Evolutionary conservation across 2,329 filamentous ascomycete species (phyloP).

Genomic region (Lasiodiplodia theobromae): DNA sequence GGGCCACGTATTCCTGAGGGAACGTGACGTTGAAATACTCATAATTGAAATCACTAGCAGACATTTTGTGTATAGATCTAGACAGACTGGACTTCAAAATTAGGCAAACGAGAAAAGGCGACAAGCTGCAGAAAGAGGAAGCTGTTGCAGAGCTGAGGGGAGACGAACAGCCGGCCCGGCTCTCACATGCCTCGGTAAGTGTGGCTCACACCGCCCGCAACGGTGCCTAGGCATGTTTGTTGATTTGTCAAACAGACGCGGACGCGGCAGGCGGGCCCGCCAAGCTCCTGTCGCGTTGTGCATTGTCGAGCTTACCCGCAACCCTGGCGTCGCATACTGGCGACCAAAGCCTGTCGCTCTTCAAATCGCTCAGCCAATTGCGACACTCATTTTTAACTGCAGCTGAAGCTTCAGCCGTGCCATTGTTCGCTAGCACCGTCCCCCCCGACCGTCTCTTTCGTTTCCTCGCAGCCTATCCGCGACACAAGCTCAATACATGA

Average conservation of each 20-base stretch:
- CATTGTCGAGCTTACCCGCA: background rate
- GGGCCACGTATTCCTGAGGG: slow-evolving; percentile 76
- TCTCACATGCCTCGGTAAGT: slow-evolving; percentile 29
- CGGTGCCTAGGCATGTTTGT: background rate
- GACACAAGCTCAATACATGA: slow-evolving; percentile 5
- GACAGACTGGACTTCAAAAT: background rate
- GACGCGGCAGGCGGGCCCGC: background rate
- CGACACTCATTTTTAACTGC: background rate
- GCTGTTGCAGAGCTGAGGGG: background rate
- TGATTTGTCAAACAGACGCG: slow-evolving; percentile 4
- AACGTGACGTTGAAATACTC: slow-evolving; percentile 77
- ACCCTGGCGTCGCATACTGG: background rate
- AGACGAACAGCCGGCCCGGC: slow-evolving; percentile 8
- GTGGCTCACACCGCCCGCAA: background rate
- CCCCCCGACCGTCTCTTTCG: background rate
- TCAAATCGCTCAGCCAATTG: background rate
- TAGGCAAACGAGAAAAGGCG: too few species aligned
- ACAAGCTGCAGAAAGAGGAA: background rate
- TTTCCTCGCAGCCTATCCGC: slow-evolving; percentile 1
- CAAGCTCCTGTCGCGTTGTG: slow-evolving; percentile 7
- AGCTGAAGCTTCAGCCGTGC: background rate
- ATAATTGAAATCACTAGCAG: slow-evolving; percentile 53
- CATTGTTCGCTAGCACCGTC: background rate
- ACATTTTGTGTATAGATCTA: background rate
- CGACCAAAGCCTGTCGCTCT: slow-evolving; percentile 4